Evolutionary conservation across 805 yeast genomes (phyloP).

Genomic region (Kluyveromyces siamensis): DNA sequence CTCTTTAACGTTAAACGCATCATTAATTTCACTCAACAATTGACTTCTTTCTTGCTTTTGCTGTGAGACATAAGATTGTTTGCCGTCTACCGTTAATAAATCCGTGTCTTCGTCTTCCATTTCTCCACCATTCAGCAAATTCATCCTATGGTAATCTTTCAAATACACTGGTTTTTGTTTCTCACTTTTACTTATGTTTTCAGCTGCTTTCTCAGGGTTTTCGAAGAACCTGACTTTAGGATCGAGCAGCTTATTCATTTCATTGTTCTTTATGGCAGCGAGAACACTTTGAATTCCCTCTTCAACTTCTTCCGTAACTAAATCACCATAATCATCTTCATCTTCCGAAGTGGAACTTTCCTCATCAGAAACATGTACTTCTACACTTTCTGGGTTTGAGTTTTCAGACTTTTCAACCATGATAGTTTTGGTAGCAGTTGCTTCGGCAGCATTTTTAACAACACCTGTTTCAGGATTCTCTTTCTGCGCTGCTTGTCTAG

Average conservation of each 20-base stretch:
- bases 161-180: slow-evolving; percentile 71
- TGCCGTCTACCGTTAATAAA: slow-evolving; percentile 30
- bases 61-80: slow-evolving; percentile 62
- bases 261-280: slow-evolving; percentile 58
- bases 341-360: slow-evolving; percentile 40
- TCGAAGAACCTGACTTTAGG: slow-evolving; percentile 67
- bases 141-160: slow-evolving; percentile 88
- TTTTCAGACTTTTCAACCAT: slow-evolving; percentile 10
- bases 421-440: slow-evolving; percentile 23
- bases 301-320: slow-evolving; percentile 81
- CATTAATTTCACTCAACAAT: slow-evolving; percentile 68
- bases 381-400: slow-evolving; percentile 9
- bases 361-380: slow-evolving; percentile 33
- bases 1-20: slow-evolving; percentile 46
- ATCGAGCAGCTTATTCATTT: slow-evolving; percentile 50
- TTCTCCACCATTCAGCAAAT: slow-evolving; percentile 58
- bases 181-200: slow-evolving; percentile 20
- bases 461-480: slow-evolving; percentile 10
- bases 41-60: slow-evolving; percentile 68
- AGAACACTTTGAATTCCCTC: slow-evolving; percentile 66
- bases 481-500: slow-evolving; percentile 37
- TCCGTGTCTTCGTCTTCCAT: slow-evolving; percentile 41
- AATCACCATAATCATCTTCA: slow-evolving; percentile 88
- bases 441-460: slow-evolving; percentile 7
- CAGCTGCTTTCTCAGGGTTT: slow-evolving; percentile 42